Percentiles rank a stretch among this genome's conserved stretches.
phyloP scores from a whole-genome alignment of 2,329 filamentous ascomycete species.

The Paecilomyces variotii region DNA sequence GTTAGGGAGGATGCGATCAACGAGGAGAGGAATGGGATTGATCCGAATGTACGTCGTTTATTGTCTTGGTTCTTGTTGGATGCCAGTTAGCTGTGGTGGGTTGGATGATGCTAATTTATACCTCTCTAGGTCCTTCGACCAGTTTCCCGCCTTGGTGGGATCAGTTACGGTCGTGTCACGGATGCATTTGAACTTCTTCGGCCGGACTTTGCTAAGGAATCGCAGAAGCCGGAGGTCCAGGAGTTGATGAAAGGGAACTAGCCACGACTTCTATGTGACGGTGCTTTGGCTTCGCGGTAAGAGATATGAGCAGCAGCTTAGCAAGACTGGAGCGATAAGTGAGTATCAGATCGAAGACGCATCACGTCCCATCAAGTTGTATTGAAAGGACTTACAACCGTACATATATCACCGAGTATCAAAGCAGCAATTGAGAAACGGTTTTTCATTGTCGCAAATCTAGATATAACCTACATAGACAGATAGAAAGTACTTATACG shows the following conservation, averaged over 20 bases:
- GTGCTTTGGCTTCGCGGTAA: not conserved
- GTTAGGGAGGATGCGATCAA: constrained; percentile 81
- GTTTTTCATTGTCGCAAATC: constrained; percentile 1
- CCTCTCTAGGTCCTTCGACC: constrained; percentile 54
- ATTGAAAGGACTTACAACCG: not conserved
- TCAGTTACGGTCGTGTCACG: constrained; percentile 66
- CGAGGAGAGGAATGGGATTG: constrained; percentile 63
- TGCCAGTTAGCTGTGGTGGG: not conserved
- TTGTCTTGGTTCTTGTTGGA: not conserved
- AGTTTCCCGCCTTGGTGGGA: constrained; percentile 72
- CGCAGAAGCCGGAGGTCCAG: not conserved
- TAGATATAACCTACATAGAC: constrained; percentile 1
- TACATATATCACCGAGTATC: not conserved
- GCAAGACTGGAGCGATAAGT: not conserved
- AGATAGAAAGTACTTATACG: not conserved
- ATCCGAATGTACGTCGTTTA: constrained; percentile 48
- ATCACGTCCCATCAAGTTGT: not conserved
- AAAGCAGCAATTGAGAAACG: not conserved
- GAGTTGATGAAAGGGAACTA: not conserved
- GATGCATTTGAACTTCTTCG: constrained; percentile 63
- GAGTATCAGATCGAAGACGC: not conserved
- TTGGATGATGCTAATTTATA: not conserved
- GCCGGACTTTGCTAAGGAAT: constrained; percentile 33
- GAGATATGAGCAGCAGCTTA: not conserved
- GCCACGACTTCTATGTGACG: not conserved